These are phyloP conservation scores for Coniochaeta sp. DNA, from an alignment of 2,329 filamentous ascomycete species.

Conservation along the genomic window DNA sequence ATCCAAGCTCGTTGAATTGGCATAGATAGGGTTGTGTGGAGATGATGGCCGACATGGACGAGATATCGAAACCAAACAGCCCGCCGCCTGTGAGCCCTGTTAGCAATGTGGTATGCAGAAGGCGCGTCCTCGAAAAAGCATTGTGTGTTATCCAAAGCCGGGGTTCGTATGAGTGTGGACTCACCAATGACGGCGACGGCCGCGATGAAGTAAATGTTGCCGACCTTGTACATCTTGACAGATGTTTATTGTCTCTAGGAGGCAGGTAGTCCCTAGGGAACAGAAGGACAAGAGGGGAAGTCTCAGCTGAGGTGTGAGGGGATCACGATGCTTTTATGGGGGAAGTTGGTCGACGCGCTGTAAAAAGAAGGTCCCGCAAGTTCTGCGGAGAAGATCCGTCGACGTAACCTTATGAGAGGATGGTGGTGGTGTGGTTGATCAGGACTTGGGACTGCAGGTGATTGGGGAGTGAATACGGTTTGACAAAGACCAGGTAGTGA, in stretches of 20 bases:
- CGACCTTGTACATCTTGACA: conserved; percentile 16
- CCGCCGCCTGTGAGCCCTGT: conserved; percentile 21
- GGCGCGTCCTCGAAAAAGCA: neutral
- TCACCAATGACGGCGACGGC: conserved; percentile 33
- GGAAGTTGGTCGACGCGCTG: neutral
- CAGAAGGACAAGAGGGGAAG: neutral
- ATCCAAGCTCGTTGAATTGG: conserved; percentile 31
- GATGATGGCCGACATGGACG: conserved; percentile 37
- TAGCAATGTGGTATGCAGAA: neutral
- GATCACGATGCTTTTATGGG: neutral
- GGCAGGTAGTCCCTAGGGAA: neutral
- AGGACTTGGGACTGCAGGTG: neutral
- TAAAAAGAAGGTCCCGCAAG: neutral
- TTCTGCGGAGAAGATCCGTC: neutral
- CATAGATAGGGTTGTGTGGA: conserved; percentile 32
- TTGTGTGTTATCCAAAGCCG: neutral
- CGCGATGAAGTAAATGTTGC: conserved; percentile 35
- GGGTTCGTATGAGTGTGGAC: conserved; percentile 3
- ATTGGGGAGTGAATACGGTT: neutral
- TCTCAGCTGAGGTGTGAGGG: neutral
- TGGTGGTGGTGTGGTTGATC: neutral
- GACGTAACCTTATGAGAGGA: neutral
- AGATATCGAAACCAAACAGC: conserved; percentile 36
- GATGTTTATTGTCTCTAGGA: neutral
- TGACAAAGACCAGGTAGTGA: neutral